phyloP scores from a whole-genome alignment of 2,329 filamentous ascomycete genomes.

The Coniella lustricola region DNA sequence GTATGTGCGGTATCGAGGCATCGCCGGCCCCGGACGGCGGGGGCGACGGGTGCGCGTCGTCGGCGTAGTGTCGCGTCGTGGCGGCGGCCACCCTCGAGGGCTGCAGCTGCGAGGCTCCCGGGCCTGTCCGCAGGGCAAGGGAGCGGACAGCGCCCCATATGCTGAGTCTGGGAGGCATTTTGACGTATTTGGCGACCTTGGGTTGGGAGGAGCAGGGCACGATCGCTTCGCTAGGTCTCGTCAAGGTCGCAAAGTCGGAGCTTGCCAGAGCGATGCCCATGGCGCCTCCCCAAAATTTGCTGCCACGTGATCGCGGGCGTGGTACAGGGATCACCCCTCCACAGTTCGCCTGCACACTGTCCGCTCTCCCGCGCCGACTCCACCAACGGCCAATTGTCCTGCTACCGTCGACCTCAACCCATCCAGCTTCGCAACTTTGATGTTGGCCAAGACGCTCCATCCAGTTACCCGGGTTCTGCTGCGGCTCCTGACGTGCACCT shows the following conservation, averaged over 20 bases:
- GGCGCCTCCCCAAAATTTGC: not conserved
- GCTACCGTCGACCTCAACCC: too few species aligned
- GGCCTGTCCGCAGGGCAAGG: constrained; percentile 32
- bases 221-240: not conserved
- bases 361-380: not conserved
- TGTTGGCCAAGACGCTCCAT: too few species aligned
- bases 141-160: constrained; percentile 37
- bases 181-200: constrained; percentile 14
- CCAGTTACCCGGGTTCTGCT: too few species aligned
- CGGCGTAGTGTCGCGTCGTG: constrained; percentile 23
- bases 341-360: not conserved
- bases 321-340: not conserved
- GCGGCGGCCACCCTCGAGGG: constrained; percentile 21
- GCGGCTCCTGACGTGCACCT: too few species aligned
- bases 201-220: constrained; percentile 8
- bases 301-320: not conserved
- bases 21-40: not conserved
- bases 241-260: not conserved
- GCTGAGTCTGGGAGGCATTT: constrained; percentile 50
- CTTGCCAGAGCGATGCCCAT: not conserved
- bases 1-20: constrained; percentile 7
- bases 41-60: constrained; percentile 18
- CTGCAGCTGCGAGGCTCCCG: constrained; percentile 20
- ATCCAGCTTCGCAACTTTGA: too few species aligned
- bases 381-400: not conserved